These are phyloP conservation scores for Pittosporum tobira DNA, from an alignment of 129 eudicot genomes.

Conservation along the genomic window DNA sequence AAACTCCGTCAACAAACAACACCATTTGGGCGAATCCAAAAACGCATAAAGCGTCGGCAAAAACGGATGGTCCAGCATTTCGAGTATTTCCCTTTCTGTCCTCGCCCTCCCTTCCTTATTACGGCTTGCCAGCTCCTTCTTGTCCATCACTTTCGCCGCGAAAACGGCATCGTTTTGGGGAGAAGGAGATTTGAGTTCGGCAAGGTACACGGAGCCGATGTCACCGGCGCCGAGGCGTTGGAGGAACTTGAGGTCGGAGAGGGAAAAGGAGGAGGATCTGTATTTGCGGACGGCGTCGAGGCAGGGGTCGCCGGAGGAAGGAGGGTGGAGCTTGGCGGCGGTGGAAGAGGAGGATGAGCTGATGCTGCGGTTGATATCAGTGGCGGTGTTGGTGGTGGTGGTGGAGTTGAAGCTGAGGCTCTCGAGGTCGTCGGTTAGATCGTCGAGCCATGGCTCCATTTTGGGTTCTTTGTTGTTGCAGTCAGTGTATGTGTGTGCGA, in stretches of 20 bases:
- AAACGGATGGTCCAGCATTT: slow-evolving; percentile 72
- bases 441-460: slow-evolving; percentile 56
- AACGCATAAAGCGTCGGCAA: slow-evolving; percentile 56
- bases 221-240: slow-evolving; percentile 88
- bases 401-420: slow-evolving; percentile 89
- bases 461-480: neutral
- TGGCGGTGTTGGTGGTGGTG: slow-evolving; percentile 35
- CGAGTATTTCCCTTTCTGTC: slow-evolving; percentile 52
- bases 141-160: slow-evolving; percentile 90
- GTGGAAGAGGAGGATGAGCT: slow-evolving; percentile 56
- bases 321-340: slow-evolving; percentile 25
- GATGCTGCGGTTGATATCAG: slow-evolving; percentile 57
- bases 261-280: slow-evolving; percentile 29
- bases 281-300: slow-evolving; percentile 39
- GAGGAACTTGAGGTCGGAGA: slow-evolving; percentile 71
- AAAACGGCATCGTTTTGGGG: slow-evolving; percentile 28
- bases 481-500: too few species aligned
- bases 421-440: slow-evolving; percentile 59
- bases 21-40: slow-evolving; percentile 57
- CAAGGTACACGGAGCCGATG: slow-evolving; percentile 80
- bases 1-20: slow-evolving; percentile 69
- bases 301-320: slow-evolving; percentile 33
- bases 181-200: slow-evolving; percentile 41
- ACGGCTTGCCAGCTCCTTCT: slow-evolving; percentile 47
- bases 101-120: slow-evolving; percentile 60